Evolutionary conservation across 371 early-diverging fungal species (phyloP).

Genomic region (Mucor saturninus): DNA sequence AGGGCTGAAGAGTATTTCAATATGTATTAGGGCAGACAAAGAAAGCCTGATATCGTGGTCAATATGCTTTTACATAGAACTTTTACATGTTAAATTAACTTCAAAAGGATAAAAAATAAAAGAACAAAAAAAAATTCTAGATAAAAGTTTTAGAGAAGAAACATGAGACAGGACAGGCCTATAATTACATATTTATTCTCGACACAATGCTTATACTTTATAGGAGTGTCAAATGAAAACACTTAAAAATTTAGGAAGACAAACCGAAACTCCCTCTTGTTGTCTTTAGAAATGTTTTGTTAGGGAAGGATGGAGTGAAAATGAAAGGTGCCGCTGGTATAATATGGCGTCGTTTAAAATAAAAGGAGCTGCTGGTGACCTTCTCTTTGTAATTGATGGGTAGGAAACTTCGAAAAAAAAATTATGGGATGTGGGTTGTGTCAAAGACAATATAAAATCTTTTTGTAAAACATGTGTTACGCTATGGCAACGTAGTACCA

Average conservation of each 20-base stretch:
- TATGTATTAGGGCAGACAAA: slow-evolving; percentile 9
- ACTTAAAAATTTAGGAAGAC: neutral
- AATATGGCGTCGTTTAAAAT: slow-evolving; percentile 1
- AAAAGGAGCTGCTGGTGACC: neutral
- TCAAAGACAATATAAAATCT: neutral
- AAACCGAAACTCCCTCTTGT: neutral
- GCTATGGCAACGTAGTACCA: slow-evolving; percentile 13
- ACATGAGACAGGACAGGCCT: neutral
- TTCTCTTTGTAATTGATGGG: slow-evolving; percentile 4
- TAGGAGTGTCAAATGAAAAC: neutral
- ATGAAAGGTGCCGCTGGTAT: neutral
- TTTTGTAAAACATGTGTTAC: neutral
- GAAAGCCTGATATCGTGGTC: neutral
- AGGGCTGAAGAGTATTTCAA: slow-evolving; percentile 5
- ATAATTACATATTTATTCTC: neutral
- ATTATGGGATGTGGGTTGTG: slow-evolving; percentile 1
- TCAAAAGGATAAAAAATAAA: neutral
- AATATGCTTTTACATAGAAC: slow-evolving; percentile 8
- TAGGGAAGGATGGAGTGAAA: slow-evolving; percentile 1
- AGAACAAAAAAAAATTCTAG: neutral
- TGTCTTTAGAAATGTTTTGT: slow-evolving; percentile 8
- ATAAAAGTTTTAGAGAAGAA: neutral
- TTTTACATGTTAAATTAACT: neutral
- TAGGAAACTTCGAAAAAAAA: neutral
- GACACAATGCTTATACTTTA: neutral